Base-by-base conservation (phyloP, 2,329 filamentous ascomycete species). In the Ceratocystis ficicola region DNA sequence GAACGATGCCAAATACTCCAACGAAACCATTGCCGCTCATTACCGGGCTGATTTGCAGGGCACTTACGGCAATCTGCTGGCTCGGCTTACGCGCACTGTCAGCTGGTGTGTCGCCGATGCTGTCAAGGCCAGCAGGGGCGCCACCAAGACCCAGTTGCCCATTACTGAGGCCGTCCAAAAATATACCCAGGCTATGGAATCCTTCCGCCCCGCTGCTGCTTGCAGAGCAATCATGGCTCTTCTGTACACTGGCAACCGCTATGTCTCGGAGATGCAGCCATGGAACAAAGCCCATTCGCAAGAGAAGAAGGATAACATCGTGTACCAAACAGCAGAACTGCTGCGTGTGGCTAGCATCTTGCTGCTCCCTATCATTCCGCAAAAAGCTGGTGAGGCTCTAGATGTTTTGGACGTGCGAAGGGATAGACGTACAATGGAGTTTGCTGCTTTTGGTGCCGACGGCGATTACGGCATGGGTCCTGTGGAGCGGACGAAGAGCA, bases 321-420 rank as follows among this genome's bases (percentile, higher is more conserved):
- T 99, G 32, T 96, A 84, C 73, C 80, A 87, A 55, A 79, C 81
- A 55, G 83, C 86, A 7, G 94, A 99, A 75, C 83, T 87, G 3
- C 74, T 96, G 60, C 87, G 94, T 46, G 83, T 96, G 28, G 79
- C 81, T 0, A 90, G 86, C 15, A 96, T 99, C 70, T 78, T 97
- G 60, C 77, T 99, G 57, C 92, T 96, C 74, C 91, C 94, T 1
- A 89, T 92, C 72, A 95, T 99, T 82, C 94, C 94, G 0, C 79
- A 77, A 50, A 95, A 95, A 74, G 83, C 90, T 60, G 75, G 76
- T 10, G 77, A 83, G 69, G 75, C 96, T 41, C 81, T 99, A 0
- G 87, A 96, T 73, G 82, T 87, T 71, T 77, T 99, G 7, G 87
- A 88, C 1, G 91, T 99, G 3, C 76, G 78, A 2, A 73, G 77